Conservation (phyloP, 2,329 filamentous ascomycete genomes). For the Alternaria solani region DNA sequence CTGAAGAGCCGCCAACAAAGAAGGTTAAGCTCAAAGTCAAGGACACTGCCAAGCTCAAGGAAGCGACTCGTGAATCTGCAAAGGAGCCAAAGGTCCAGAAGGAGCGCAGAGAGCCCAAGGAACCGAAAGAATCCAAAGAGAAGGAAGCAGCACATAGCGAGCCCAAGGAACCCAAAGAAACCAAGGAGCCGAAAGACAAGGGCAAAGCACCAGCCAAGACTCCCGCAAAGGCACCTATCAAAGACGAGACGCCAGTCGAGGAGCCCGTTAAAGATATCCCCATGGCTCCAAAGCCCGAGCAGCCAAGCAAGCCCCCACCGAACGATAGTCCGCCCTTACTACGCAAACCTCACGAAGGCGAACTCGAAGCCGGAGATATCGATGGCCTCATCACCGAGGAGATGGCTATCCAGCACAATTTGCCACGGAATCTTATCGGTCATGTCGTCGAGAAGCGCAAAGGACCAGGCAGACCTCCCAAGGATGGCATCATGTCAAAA, state of each 20-base stretch:
- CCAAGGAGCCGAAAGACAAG: constrained; percentile 35
- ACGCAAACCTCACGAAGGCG: constrained; percentile 40
- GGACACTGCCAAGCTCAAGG: constrained; percentile 16
- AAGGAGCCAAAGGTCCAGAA: constrained; percentile 24
- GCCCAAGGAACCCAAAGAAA: constrained; percentile 28
- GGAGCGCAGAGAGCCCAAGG: constrained; percentile 24
- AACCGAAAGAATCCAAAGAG: constrained; percentile 25
- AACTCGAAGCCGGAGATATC: constrained; percentile 43
- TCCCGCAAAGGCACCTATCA: constrained; percentile 32
- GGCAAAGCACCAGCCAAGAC: constrained; percentile 35
- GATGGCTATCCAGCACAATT: constrained; percentile 52
- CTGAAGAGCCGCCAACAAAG: constrained; percentile 40
- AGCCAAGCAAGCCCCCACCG: constrained; percentile 34
- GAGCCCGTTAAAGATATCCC: constrained; percentile 38
- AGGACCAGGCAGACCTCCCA: constrained; percentile 81
- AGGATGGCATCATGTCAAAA: constrained; percentile 85
- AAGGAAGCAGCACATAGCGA: constrained; percentile 26
- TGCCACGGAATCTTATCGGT: constrained; percentile 49
- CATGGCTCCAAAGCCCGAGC: constrained; percentile 32
- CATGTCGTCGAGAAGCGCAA: constrained; percentile 68
- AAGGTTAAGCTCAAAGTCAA: constrained; percentile 34
- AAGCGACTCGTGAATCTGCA: constrained; percentile 13
- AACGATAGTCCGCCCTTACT: constrained; percentile 39
- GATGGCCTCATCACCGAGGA: constrained; percentile 48
- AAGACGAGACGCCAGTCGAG: constrained; percentile 41